Conservation (phyloP, 2,329 filamentous ascomycete species). For the Sarocladiaceae sp. region DNA sequence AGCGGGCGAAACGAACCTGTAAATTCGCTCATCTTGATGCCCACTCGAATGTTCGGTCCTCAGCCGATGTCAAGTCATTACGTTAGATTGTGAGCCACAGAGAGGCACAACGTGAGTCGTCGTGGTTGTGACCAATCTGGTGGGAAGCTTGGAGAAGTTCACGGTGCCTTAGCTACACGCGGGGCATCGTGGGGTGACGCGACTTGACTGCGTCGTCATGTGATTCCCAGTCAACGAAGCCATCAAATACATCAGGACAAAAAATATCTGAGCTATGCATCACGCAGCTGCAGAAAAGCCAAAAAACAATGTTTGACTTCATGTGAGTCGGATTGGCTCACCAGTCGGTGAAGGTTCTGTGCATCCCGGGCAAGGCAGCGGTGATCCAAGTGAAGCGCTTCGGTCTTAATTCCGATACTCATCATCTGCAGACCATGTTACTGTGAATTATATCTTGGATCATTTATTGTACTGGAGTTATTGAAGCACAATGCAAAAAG, state of each 20-base stretch:
- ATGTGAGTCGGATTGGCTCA: too few species aligned
- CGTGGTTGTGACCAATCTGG: too few species aligned
- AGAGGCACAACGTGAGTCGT: background rate
- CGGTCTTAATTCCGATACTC: background rate
- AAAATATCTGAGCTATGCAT: background rate
- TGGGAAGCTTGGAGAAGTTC: background rate
- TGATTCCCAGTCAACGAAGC: background rate
- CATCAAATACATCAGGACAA: background rate
- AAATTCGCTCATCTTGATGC: conserved; percentile 9
- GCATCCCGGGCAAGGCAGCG: too few species aligned
- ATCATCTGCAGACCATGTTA: background rate
- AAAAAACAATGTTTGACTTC: too few species aligned
- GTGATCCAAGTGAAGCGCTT: background rate
- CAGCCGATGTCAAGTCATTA: background rate
- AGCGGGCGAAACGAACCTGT: conserved; percentile 8
- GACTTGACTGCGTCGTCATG: conserved; percentile 2
- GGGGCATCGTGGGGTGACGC: background rate
- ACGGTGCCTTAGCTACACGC: background rate
- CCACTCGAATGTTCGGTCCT: background rate
- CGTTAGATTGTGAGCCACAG: background rate
- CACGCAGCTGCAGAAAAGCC: background rate
- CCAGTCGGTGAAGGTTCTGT: too few species aligned
- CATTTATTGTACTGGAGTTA: background rate
- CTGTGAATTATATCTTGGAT: background rate
- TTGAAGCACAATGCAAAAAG: too few species aligned